These are phyloP conservation scores for Vitis vinifera DNA, from an alignment of 164 flowering plant genomes.

Conservation along the genomic window DNA sequence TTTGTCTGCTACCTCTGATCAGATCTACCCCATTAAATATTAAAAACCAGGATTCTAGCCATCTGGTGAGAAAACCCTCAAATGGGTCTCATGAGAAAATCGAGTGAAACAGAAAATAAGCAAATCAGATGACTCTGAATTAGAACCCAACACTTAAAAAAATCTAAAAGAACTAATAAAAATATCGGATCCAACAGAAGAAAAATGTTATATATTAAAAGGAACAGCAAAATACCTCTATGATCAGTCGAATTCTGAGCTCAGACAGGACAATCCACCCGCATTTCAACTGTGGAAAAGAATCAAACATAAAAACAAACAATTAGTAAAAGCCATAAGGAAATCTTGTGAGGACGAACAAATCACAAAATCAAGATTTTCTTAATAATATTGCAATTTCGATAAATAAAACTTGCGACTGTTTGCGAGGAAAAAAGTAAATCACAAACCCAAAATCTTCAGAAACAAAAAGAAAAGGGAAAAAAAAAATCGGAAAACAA, in stretches of 20 bases:
- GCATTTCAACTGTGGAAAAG: not conserved
- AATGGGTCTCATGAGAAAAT: slow-evolving; percentile 3
- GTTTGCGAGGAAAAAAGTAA: too few species aligned
- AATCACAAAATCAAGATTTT: too few species aligned
- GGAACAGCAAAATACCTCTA: not conserved
- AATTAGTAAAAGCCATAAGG: not conserved
- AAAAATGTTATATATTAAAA: too few species aligned
- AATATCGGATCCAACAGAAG: not conserved
- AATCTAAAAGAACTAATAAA: not conserved
- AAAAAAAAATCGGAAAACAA: too few species aligned
- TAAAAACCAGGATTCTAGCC: slow-evolving; percentile 4
- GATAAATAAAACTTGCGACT: too few species aligned
- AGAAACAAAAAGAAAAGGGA: too few species aligned
- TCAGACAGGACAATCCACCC: not conserved
- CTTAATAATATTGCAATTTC: too few species aligned
- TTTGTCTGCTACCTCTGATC: slow-evolving; percentile 19
- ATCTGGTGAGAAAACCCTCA: slow-evolving; percentile 1
- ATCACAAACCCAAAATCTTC: too few species aligned
- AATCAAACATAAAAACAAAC: not conserved
- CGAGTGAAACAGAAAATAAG: not conserved
- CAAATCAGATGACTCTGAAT: slow-evolving; percentile 11
- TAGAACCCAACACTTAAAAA: slow-evolving; percentile 18
- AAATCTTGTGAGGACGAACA: not conserved
- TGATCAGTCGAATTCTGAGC: not conserved
- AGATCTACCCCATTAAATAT: slow-evolving; percentile 1